A percentile compares a stretch with the other conserved stretches of the same genome.
Conservation (phyloP, 1,284 basidiomycete species). For the Boletus smithii region DNA sequence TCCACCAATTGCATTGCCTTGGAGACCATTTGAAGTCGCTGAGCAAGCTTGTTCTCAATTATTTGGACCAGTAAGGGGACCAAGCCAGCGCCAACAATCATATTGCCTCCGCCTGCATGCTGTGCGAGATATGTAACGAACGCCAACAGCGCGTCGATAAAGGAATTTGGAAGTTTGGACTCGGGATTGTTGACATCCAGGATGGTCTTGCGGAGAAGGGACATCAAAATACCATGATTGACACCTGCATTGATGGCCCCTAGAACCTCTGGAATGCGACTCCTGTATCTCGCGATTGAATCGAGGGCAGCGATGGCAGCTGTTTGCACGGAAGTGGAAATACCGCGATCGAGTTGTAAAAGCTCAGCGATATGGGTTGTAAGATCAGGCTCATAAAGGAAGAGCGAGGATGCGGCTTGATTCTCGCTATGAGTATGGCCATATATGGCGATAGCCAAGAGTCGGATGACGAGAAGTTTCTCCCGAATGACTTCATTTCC, state of each 20-base stretch:
- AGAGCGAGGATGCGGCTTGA: conserved; percentile 77
- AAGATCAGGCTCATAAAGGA: conserved; percentile 93
- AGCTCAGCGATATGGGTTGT: conserved; percentile 87
- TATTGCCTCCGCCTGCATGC: conserved; percentile 81
- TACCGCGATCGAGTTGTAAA: conserved; percentile 71
- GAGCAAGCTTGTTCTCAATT: conserved; percentile 71
- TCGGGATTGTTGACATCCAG: conserved; percentile 64
- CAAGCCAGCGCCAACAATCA: conserved; percentile 96
- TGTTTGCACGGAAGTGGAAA: conserved; percentile 72
- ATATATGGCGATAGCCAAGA: conserved; percentile 88
- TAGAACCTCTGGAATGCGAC: conserved; percentile 83
- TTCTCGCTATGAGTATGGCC: conserved; percentile 81
- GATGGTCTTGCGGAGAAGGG: conserved; percentile 77
- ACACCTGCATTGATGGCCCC: conserved; percentile 92
- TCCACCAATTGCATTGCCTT: conserved; percentile 92
- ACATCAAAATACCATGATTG: conserved; percentile 93
- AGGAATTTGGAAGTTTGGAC: conserved; percentile 70
- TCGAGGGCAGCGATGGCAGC: conserved; percentile 88
- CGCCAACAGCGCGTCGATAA: conserved; percentile 82
- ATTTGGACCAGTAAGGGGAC: conserved; percentile 87
- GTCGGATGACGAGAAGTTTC: conserved; percentile 78
- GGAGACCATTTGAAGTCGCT: conserved; percentile 71
- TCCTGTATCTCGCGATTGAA: conserved; percentile 82
- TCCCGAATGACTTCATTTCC: conserved; percentile 64
- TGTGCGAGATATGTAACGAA: conserved; percentile 88